Conservation (phyloP, 225 moss, liverwort and hornwort genomes). For the Takakia lepidozioides region DNA sequence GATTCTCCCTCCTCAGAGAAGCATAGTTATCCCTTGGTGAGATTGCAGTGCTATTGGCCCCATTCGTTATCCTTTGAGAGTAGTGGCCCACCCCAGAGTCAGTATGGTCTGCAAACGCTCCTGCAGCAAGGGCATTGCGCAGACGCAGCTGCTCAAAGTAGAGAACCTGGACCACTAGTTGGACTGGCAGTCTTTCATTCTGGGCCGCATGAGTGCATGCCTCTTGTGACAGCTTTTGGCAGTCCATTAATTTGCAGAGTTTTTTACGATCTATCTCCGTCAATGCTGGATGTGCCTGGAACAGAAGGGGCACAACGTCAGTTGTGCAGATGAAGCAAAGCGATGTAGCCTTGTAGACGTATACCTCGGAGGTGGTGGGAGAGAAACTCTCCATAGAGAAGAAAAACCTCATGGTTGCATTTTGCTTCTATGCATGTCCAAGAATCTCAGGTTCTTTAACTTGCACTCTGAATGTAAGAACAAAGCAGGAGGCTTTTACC, state of each 20-base stretch:
- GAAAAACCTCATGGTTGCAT: no score
- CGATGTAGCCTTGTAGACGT: no score
- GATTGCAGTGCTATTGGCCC: constrained; percentile 68
- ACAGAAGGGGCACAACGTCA: no score
- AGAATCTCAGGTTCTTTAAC: no score
- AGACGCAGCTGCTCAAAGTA: constrained; percentile 97
- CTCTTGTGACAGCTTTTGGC: constrained; percentile 95
- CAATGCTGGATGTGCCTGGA: constrained; percentile 91
- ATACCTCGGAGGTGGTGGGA: no score
- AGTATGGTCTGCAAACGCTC: constrained; percentile 44
- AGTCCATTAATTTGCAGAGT: constrained; percentile 96
- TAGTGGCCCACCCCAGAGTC: constrained; percentile 40
- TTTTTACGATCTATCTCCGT: constrained; percentile 82
- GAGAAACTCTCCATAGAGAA: no score
- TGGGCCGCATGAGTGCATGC: constrained; percentile 98
- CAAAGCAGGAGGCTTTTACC: constrained; percentile 21
- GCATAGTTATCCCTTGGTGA: constrained; percentile 93
- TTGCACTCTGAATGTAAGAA: not conserved
- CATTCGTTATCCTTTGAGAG: constrained; percentile 64
- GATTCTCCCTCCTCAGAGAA: constrained; percentile 79
- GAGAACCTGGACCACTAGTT: constrained; percentile 95
- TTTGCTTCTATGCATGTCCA: no score
- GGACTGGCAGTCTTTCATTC: constrained; percentile 93
- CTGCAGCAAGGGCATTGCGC: constrained; percentile 67
- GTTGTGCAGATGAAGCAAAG: no score